Evolutionary conservation across 2,329 filamentous ascomycete genomes (phyloP).

Genomic region (Dendrostoma leiphaemia): DNA sequence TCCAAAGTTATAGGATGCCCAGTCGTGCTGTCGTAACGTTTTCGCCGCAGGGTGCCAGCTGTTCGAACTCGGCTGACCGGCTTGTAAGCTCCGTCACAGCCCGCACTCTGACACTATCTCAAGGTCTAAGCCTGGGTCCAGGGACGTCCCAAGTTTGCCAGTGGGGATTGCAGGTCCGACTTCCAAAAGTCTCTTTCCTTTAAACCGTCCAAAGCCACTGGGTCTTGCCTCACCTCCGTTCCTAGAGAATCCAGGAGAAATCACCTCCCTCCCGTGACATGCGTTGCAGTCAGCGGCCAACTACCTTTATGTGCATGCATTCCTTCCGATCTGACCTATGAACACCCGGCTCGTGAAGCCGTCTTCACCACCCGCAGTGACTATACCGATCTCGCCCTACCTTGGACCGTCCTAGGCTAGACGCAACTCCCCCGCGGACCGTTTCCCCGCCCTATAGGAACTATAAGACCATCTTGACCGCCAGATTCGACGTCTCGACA

Average conservation of each 20-base stretch:
- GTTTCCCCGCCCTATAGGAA: not conserved
- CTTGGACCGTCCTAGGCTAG: not conserved
- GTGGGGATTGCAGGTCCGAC: too few species aligned
- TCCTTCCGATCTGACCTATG: slow-evolving; percentile 12
- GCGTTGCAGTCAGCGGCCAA: not conserved
- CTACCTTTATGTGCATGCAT: slow-evolving; percentile 9
- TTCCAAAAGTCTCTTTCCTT: not conserved
- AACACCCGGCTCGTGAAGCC: not conserved
- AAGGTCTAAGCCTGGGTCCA: not conserved
- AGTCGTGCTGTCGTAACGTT: not conserved
- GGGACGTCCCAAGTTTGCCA: too few species aligned
- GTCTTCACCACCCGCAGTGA: slow-evolving; percentile 3
- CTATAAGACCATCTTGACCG: slow-evolving; percentile 12
- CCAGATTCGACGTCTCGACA: not conserved
- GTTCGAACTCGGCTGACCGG: not conserved
- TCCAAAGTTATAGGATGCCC: not conserved
- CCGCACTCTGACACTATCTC: not conserved
- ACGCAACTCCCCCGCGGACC: not conserved
- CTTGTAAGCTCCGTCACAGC: not conserved
- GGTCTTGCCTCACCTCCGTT: not conserved
- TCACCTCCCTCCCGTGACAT: not conserved
- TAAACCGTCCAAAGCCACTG: not conserved
- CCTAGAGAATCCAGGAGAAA: not conserved
- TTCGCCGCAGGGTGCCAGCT: not conserved
- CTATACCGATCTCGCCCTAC: slow-evolving; percentile 1